Conservation (phyloP, 257 asterid species). For the Oldenlandia corymbosa region DNA sequence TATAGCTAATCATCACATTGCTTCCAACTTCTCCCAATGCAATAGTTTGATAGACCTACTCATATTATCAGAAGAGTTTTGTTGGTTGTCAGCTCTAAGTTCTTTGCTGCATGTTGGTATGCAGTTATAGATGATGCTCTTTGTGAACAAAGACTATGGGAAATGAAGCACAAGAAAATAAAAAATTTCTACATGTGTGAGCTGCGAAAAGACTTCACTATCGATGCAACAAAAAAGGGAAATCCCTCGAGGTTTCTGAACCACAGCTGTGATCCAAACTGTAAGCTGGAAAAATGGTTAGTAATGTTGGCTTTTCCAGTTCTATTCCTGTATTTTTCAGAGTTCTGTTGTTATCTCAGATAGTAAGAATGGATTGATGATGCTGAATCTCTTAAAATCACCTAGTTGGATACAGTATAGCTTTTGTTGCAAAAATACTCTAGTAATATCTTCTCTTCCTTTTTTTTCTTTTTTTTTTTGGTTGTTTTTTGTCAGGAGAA, state of each 20-base stretch:
- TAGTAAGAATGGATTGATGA: not conserved
- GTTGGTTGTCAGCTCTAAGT: slow-evolving; percentile 1
- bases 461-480: no score
- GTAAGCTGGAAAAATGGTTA: slow-evolving; percentile 91
- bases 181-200: slow-evolving; percentile 94
- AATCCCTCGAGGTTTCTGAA: slow-evolving; percentile 84
- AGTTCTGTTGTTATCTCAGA: not conserved
- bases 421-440: no score
- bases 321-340: slow-evolving; percentile 6
- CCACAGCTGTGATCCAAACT: slow-evolving; percentile 91
- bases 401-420: no score
- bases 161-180: slow-evolving; percentile 69
- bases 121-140: slow-evolving; percentile 83
- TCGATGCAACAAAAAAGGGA: slow-evolving; percentile 94
- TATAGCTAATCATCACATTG: not conserved
- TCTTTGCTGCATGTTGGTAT: slow-evolving; percentile 10
- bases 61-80: not conserved
- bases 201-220: slow-evolving; percentile 76
- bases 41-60: not conserved
- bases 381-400: not conserved
- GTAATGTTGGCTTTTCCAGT: slow-evolving; percentile 20
- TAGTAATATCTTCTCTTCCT: no score
- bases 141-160: slow-evolving; percentile 92
- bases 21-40: not conserved
- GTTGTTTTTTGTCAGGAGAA: not conserved